A percentile compares a stretch with the other conserved stretches of the same genome.
Evolutionary conservation across 169 alveolate genomes (phyloP).

Genomic region (Plasmodium cynomolgi): DNA sequence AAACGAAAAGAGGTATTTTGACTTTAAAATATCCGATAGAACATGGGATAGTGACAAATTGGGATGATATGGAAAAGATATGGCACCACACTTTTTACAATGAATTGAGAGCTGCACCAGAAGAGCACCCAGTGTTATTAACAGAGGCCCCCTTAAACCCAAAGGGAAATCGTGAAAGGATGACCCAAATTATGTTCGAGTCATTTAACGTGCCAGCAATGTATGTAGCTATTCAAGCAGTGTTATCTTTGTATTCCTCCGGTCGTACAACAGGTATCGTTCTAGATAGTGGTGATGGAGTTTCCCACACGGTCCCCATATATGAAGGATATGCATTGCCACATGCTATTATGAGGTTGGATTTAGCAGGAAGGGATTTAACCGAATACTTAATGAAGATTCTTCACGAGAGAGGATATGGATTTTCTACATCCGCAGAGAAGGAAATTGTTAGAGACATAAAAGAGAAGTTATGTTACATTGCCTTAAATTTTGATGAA

Average conservation of each 20-base stretch:
- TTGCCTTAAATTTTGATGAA: conserved; percentile 96
- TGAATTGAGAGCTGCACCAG: conserved; percentile 97
- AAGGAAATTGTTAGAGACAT: conserved; percentile 98
- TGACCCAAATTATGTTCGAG: conserved; percentile 98
- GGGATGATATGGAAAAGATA: conserved; percentile 99
- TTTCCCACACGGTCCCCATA: conserved; percentile 98
- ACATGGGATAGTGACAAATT: conserved; percentile 98
- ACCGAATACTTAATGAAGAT: conserved; percentile 95
- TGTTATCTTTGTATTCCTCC: conserved; percentile 97
- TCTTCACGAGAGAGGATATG: conserved; percentile 96
- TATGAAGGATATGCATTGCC: conserved; percentile 99
- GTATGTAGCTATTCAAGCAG: conserved; percentile 98
- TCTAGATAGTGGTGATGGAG: conserved; percentile 99
- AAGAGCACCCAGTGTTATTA: conserved; percentile 96
- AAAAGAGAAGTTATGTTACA: conserved; percentile 97
- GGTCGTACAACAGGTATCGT: conserved; percentile 99
- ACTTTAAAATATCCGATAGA: conserved; percentile 98
- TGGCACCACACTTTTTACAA: conserved; percentile 98
- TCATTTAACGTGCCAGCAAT: conserved; percentile 98
- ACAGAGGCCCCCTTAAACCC: conserved; percentile 99
- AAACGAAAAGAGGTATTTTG: conserved; percentile 98
- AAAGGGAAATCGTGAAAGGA: conserved; percentile 96
- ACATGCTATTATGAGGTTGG: conserved; percentile 96
- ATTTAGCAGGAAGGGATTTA: conserved; percentile 98
- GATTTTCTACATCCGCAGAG: conserved; percentile 97